Evolutionary conservation across 176 grass and related monocot species (phyloP).

Genomic region (Oryza punctata): DNA sequence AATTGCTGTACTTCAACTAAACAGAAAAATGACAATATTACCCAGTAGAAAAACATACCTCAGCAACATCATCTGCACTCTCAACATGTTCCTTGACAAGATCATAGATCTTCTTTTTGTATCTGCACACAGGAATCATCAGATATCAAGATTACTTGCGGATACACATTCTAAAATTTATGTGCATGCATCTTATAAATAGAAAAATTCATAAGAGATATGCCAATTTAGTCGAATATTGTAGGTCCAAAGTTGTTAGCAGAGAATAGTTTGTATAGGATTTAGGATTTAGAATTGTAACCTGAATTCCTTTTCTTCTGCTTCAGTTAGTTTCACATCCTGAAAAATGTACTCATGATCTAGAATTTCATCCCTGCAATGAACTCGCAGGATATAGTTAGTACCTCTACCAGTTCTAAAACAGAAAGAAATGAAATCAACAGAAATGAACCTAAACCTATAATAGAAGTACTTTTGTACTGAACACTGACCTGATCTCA

Average conservation of each 20-base stretch:
- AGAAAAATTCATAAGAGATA: neutral
- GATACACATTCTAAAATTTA: slow-evolving; percentile 2
- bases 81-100: slow-evolving; percentile 74
- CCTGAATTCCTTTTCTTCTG: slow-evolving; percentile 82
- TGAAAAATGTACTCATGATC: slow-evolving; percentile 93
- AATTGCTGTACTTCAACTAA: neutral
- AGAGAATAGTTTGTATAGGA: slow-evolving; percentile 10
- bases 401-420: neutral
- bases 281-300: slow-evolving; percentile 36
- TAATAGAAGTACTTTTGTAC: slow-evolving; percentile 38
- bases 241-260: slow-evolving; percentile 9
- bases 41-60: slow-evolving; percentile 45
- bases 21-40: neutral
- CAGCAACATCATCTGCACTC: slow-evolving; percentile 55
- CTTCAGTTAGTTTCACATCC: slow-evolving; percentile 75
- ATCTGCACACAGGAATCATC: slow-evolving; percentile 50
- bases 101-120: slow-evolving; percentile 81
- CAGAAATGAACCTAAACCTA: slow-evolving; percentile 21
- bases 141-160: slow-evolving; percentile 11
- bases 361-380: slow-evolving; percentile 79
- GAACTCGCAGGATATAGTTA: slow-evolving; percentile 25
- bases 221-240: neutral
- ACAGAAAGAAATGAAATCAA: slow-evolving; percentile 22
- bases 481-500: slow-evolving; percentile 82
- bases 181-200: slow-evolving; percentile 1